Conservation (phyloP, 2,329 filamentous ascomycete genomes). For the Cryoendolithus antarcticus region DNA sequence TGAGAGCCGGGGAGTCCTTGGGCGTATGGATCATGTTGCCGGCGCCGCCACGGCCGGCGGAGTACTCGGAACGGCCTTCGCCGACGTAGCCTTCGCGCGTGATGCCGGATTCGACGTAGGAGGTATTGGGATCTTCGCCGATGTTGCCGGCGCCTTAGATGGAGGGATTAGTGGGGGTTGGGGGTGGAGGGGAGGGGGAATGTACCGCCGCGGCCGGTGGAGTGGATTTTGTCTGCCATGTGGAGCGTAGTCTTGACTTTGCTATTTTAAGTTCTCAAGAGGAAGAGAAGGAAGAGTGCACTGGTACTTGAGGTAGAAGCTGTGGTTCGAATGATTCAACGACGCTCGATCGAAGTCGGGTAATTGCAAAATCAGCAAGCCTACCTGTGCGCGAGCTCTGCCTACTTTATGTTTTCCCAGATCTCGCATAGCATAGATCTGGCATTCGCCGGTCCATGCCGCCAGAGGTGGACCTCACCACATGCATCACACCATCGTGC, state of each 20-base stretch:
- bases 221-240: conserved; percentile 23
- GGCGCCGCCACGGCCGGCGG: conserved; percentile 24
- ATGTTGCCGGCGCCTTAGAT: conserved; percentile 46
- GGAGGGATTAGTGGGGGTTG: not conserved
- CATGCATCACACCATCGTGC: too few species aligned
- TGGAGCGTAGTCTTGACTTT: not conserved
- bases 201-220: conserved; percentile 47
- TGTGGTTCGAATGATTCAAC: too few species aligned
- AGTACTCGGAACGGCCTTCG: conserved; percentile 26
- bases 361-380: too few species aligned
- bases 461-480: too few species aligned
- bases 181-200: conserved; percentile 1
- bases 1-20: not conserved
- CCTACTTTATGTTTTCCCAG: too few species aligned
- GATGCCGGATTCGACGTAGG: conserved; percentile 33
- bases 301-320: too few species aligned
- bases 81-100: conserved; percentile 33
- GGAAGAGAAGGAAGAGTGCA: too few species aligned
- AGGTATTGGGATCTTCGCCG: conserved; percentile 33
- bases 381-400: too few species aligned
- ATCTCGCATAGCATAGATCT: too few species aligned
- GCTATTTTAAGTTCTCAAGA: too few species aligned
- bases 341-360: too few species aligned
- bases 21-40: conserved; percentile 27
- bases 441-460: too few species aligned